phyloP scores from a whole-genome alignment of 164 flowering plant species.

The Magnolia officinalis region DNA sequence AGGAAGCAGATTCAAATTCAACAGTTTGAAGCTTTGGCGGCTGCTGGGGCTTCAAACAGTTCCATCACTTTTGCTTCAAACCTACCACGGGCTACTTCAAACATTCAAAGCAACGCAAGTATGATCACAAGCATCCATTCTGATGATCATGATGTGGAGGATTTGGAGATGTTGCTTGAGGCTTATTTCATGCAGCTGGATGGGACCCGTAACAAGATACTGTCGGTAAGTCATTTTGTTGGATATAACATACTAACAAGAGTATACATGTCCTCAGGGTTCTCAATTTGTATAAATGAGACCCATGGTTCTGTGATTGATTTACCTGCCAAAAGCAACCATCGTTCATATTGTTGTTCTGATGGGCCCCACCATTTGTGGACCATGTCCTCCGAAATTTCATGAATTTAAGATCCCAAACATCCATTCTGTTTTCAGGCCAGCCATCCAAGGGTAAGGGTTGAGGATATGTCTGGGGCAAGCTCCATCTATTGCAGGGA shows the following conservation, averaged over 20 bases:
- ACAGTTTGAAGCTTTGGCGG: conserved; percentile 54
- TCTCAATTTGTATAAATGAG: neutral
- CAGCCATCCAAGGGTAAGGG: neutral
- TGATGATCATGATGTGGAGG: conserved; percentile 85
- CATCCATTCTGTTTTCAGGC: too few species aligned
- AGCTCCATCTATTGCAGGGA: neutral
- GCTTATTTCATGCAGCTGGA: conserved; percentile 98
- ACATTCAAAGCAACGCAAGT: conserved; percentile 61
- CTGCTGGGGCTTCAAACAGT: conserved; percentile 44
- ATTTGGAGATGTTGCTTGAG: conserved; percentile 94
- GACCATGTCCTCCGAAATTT: neutral
- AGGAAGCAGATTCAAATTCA: conserved; percentile 83
- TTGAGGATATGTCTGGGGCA: neutral
- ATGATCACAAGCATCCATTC: conserved; percentile 42
- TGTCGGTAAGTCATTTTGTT: conserved; percentile 58
- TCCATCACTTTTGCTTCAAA: conserved; percentile 28
- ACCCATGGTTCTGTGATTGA: neutral
- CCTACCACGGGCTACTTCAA: conserved; percentile 47
- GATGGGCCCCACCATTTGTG: neutral
- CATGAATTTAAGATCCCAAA: neutral
- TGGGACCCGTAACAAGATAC: conserved; percentile 86
- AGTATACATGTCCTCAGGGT: too few species aligned
- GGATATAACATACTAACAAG: neutral
- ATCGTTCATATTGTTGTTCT: neutral
- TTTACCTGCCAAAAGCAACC: neutral